Conservation (phyloP, 176 grass and related monocot species). For the Phragmites australis region DNA sequence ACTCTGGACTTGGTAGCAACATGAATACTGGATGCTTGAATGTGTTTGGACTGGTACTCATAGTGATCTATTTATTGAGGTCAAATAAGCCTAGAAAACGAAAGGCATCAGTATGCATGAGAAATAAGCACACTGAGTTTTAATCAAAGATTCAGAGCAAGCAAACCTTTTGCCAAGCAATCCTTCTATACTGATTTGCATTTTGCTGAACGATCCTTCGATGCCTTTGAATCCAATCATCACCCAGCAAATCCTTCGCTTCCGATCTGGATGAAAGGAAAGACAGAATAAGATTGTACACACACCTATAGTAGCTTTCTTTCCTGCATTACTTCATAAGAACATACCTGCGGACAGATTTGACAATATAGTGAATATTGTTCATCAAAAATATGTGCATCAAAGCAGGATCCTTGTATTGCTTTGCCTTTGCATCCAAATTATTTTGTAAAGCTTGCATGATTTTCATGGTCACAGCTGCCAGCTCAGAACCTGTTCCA, state of each 20-base stretch:
- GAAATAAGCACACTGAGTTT: neutral
- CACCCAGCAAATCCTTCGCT: conserved; percentile 90
- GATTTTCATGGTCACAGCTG: conserved; percentile 86
- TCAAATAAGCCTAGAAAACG: neutral
- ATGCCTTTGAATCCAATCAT: conserved; percentile 98
- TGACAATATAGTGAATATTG: conserved; percentile 95
- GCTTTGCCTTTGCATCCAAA: conserved; percentile 88
- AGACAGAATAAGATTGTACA: neutral
- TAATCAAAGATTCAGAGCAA: conserved; percentile 13
- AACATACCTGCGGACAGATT: conserved; percentile 83
- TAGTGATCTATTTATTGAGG: conserved; percentile 8
- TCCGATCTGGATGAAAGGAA: conserved; percentile 64
- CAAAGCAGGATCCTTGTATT: conserved; percentile 90
- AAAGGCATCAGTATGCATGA: neutral
- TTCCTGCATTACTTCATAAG: conserved; percentile 2
- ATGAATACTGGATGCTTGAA: neutral
- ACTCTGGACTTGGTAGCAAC: neutral
- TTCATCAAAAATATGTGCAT: conserved; percentile 96
- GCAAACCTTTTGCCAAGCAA: conserved; percentile 92
- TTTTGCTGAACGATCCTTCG: conserved; percentile 92
- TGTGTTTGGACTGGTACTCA: neutral
- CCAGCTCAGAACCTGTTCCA: conserved; percentile 76
- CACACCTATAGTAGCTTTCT: neutral
- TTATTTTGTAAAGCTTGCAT: conserved; percentile 97
- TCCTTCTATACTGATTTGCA: conserved; percentile 90